phyloP scores from a whole-genome alignment of 2,329 filamentous ascomycete genomes.

The Gnomoniopsis sp. region DNA sequence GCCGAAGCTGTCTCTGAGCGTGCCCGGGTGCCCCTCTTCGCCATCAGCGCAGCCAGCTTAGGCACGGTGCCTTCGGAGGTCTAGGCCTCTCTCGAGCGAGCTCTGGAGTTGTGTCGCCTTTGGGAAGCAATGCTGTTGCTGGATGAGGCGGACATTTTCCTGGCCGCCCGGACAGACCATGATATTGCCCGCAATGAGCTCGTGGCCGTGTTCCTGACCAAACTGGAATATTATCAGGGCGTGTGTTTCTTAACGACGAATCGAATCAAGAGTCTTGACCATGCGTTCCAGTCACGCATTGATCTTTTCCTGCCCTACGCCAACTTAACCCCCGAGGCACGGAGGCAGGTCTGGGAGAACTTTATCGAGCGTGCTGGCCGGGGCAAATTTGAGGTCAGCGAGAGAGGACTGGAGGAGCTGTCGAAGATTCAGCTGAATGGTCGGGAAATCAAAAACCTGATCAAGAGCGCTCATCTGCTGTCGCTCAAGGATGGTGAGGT shows the following conservation, averaged over 20 bases:
- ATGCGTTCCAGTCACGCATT: conserved; percentile 34
- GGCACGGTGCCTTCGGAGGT: conserved; percentile 31
- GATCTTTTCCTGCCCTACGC: conserved; percentile 31
- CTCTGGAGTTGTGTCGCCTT: conserved; percentile 33
- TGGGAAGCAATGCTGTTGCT: conserved; percentile 42
- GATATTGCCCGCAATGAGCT: conserved; percentile 38
- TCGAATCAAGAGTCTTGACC: conserved; percentile 32
- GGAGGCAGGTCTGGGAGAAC: conserved; percentile 33
- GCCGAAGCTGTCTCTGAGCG: conserved; percentile 37
- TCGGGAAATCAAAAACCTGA: conserved; percentile 48
- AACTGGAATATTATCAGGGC: conserved; percentile 35
- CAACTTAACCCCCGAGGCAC: conserved; percentile 25
- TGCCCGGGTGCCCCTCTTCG: conserved; percentile 35
- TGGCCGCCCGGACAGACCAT: conserved; percentile 30
- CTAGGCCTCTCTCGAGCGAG: conserved; percentile 30
- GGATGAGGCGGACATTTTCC: conserved; percentile 42
- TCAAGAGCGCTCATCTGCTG: conserved; percentile 38
- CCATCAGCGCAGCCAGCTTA: conserved; percentile 37
- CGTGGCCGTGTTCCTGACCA: conserved; percentile 32
- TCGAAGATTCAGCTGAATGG: conserved; percentile 42
- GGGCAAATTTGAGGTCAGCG: conserved; percentile 28
- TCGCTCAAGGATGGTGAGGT: conserved; percentile 27
- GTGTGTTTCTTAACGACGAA: conserved; percentile 37
- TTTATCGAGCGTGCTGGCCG: conserved; percentile 30
- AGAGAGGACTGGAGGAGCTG: conserved; percentile 32